Base-by-base conservation (phyloP, 768 basidiomycete genomes). In the Russula abietina region DNA sequence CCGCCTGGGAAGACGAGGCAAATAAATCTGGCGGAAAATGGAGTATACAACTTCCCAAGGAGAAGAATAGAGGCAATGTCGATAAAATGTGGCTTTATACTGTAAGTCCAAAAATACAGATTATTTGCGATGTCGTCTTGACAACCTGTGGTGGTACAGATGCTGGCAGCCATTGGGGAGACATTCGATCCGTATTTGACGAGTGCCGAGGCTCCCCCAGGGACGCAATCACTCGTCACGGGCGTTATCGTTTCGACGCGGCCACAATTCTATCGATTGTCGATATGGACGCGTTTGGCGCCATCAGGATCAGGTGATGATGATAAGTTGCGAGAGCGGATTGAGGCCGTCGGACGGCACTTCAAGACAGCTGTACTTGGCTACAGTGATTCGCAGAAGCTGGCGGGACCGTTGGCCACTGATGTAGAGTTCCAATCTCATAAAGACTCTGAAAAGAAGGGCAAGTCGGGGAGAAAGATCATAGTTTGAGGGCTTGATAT, bases 41-140 rank as follows among this genome's bases (percentile, higher is more conserved):
- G 97, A 90, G 89, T 71, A 93, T 98, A 65, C 97, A 99, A 74
- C 78, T 99, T 26, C 97, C 97, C 26, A 88, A 89, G 75, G 96
- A 98, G 70, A 98, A 98, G 79, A 96, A 91, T 73, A 81, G 89
- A 54, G 70, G 65, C 32, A 76, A 83, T 55, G 88, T 99, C 55
- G 96, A 99, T 74, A 88, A 86, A 73, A 93, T 95, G 89, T 99
- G 97, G 97, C 81, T 99, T 59, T 95, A 94, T 77, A 99, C 97
- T 55, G 96, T 97, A 73, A 61, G 67, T 9, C 24, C 24, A 33
- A 24, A 39, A 39, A 7, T 39, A 52, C 22, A 46, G 75, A 24
- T 74, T 43, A 61, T 57, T 11, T 41, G 26, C 33, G 28, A 52
- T 52, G 49, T 43, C 11, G 9, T 8, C 50, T 26, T 59, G 24